phyloP scores from a whole-genome alignment of 192 early-diverging fungal genomes.

The Entomortierella beljakovae region DNA sequence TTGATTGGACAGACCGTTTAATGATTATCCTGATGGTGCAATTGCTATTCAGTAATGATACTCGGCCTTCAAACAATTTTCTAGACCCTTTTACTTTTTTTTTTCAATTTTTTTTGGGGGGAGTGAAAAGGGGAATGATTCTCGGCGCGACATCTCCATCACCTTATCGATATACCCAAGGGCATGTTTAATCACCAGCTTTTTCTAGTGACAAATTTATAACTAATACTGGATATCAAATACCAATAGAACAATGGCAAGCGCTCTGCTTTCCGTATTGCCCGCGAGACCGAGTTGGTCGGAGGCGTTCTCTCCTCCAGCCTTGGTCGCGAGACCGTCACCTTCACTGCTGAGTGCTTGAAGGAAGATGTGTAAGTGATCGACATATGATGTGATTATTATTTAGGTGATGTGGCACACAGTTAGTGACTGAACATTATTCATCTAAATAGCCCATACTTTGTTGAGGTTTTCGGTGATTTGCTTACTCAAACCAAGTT shows the following conservation, averaged over 20 bases:
- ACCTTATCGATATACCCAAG: no score
- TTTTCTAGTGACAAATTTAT: no score
- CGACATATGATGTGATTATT: not conserved
- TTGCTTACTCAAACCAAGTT: slow-evolving; percentile 85
- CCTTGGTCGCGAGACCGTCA: slow-evolving; percentile 85
- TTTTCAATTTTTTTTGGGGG: no score
- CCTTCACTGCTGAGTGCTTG: slow-evolving; percentile 92
- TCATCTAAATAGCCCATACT: slow-evolving; percentile 63
- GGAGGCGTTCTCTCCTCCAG: slow-evolving; percentile 87
- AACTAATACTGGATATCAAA: not conserved
- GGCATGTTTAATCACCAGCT: no score
- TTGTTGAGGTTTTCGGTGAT: slow-evolving; percentile 85
- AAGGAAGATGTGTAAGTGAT: slow-evolving; percentile 83
- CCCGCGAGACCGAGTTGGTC: slow-evolving; percentile 92
- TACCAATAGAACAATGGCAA: slow-evolving; percentile 74
- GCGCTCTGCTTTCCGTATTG: slow-evolving; percentile 86
- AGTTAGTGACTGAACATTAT: not conserved
- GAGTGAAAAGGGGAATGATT: no score
- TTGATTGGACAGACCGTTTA: no score
- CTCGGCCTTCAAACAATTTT: no score
- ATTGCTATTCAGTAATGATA: no score
- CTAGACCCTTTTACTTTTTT: no score
- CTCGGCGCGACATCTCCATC: no score
- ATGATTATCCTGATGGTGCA: no score
- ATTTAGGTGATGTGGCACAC: not conserved